Evolutionary conservation across 2,329 filamentous ascomycete species (phyloP), one percentile per base, ranked within the genome.

Genomic region (Colletotrichum orchidophilum): DNA sequence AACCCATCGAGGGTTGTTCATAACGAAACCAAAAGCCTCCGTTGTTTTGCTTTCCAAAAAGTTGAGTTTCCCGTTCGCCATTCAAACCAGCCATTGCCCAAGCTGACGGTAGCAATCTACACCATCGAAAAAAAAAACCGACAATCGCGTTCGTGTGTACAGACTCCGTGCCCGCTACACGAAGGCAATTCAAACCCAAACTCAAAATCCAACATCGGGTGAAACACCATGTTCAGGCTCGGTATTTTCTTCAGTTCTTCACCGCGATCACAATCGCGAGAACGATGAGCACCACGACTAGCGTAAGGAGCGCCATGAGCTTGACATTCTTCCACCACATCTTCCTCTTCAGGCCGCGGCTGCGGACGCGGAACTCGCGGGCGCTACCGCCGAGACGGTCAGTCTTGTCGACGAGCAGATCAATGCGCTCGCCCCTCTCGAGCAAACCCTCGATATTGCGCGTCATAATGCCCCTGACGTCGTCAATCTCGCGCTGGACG

Each of bases 301-400:
- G 78, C 4, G 82, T 86, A 73, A 95, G 79, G 76, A 99, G 81
- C 7, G 90, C 92, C 95, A 98, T 97, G 75, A 99, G 83, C 85
- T 97, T 97, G 55, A 97, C 89, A 81, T 99, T 98, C 91, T 98
- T 98, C 96, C 96, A 98, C 96, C 96, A 99, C 96, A 99, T 98
- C 82, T 92, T 89, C 79, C 97, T 89, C 84, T 96, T 93, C 76
- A 99, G 82, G 1, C 94, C 95, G 29, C 95, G 87, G 80, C 93
- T 97, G 75, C 96, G 88, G 21, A 98, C 92, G 63, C 96, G 87
- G 80, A 99, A 99, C 80, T 99, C 96, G 76, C 92, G 87, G 63
- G 96, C 95, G 80, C 91, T 96, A 31, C 94, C 94, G 15, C 96
- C 96, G 49, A 99, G 82, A 53, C 95, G 87, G 80, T 98, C 96